These are phyloP conservation scores for Syncephalastrum contaminatum DNA, from an alignment of 371 early-diverging fungal species.

Conservation along the genomic window DNA sequence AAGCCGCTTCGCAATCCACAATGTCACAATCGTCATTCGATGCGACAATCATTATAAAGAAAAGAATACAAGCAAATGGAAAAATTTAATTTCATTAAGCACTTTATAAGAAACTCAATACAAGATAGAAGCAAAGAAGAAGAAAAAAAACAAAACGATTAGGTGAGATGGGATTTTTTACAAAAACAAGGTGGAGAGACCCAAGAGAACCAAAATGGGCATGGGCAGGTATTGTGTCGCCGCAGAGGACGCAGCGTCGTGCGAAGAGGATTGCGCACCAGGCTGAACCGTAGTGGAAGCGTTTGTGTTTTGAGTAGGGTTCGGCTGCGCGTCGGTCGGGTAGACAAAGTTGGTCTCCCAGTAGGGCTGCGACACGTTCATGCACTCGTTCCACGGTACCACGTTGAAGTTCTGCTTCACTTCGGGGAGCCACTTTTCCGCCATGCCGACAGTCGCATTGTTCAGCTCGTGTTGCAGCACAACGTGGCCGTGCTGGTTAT, in stretches of 20 bases:
- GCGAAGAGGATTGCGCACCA: too few relatives aligned
- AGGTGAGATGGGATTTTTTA: neutral
- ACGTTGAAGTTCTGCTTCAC: constrained; percentile 29
- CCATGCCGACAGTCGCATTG: constrained; percentile 33
- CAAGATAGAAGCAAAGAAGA: neutral
- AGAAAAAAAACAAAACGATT: neutral
- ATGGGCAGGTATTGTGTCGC: too few relatives aligned
- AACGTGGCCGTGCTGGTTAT: constrained; percentile 35
- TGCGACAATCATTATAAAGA: neutral
- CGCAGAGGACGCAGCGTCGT: too few relatives aligned
- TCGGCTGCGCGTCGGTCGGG: constrained; percentile 12
- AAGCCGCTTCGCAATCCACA: constrained; percentile 11
- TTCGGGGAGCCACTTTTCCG: constrained; percentile 37
- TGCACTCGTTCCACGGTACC: constrained; percentile 29
- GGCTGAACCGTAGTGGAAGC: neutral
- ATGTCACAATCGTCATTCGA: constrained; percentile 3
- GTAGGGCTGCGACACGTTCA: constrained; percentile 32
- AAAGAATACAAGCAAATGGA: neutral
- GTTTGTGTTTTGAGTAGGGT: constrained; percentile 3
- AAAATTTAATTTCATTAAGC: too few relatives aligned
- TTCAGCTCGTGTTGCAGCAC: constrained; percentile 41
- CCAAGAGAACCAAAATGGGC: too few relatives aligned
- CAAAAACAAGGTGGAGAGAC: neutral
- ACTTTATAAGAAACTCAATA: neutral
- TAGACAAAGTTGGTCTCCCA: constrained; percentile 28